phyloP scores from a whole-genome alignment of 176 grass and related monocot genomes.

The Triticum timopheevii region DNA sequence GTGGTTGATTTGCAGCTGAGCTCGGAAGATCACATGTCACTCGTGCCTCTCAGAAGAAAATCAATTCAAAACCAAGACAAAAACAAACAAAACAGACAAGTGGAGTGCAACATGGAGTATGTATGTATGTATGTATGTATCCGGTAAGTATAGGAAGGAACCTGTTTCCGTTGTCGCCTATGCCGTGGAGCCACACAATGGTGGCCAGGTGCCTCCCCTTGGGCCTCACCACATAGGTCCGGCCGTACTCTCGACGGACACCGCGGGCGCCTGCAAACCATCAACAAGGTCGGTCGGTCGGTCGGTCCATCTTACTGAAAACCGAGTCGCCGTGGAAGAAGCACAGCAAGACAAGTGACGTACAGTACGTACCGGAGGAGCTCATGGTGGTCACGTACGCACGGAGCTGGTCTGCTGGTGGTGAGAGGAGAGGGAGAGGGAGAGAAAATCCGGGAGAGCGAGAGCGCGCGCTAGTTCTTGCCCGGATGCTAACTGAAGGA shows the following conservation, averaged over 20 bases:
- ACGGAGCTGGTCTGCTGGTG: too few species aligned
- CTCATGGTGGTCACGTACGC: background rate
- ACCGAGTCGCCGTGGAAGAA: background rate
- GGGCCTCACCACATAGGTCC: constrained; percentile 93
- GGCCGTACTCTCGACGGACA: constrained; percentile 67
- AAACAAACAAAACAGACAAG: background rate
- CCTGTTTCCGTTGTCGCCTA: constrained; percentile 94
- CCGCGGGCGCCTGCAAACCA: constrained; percentile 47
- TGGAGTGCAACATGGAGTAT: background rate
- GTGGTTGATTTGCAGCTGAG: background rate
- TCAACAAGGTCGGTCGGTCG: background rate
- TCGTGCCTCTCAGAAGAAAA: background rate
- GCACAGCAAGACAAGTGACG: background rate
- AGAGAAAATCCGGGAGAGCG: background rate
- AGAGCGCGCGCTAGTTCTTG: background rate
- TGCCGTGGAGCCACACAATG: constrained; percentile 92
- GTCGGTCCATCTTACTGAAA: background rate
- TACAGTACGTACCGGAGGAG: constrained; percentile 10
- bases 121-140: background rate
- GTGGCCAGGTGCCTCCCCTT: constrained; percentile 91
- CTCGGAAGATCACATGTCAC: background rate
- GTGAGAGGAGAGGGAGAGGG: too few species aligned
- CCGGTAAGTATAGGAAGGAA: background rate
- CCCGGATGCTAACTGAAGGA: background rate
- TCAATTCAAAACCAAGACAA: background rate